These are phyloP conservation scores for Xylariaceae sp. DNA, from an alignment of 2,329 filamentous ascomycete species.

Conservation along the genomic window DNA sequence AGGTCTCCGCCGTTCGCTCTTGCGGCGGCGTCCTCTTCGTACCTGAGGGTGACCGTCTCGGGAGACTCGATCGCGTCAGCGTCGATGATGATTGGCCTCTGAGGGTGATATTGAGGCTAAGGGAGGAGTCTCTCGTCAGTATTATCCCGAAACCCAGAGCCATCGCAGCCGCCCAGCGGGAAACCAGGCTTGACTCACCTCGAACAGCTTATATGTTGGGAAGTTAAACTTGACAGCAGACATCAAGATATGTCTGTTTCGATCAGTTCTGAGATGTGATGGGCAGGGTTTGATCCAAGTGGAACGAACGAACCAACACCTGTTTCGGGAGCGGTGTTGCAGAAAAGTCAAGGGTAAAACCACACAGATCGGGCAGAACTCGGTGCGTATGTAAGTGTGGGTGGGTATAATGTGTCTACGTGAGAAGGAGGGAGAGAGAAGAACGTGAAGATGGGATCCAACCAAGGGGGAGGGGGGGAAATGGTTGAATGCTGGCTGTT, in stretches of 20 bases:
- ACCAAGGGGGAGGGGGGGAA: conserved; percentile 14
- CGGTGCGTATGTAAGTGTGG: conserved; percentile 18
- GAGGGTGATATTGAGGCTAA: conserved; percentile 59
- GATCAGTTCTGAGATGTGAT: conserved; percentile 23
- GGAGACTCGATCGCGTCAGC: conserved; percentile 61
- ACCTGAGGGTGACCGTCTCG: conserved; percentile 60
- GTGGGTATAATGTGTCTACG: conserved; percentile 25
- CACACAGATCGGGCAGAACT: background rate
- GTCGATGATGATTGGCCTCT: conserved; percentile 64
- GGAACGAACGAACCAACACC: conserved; percentile 40
- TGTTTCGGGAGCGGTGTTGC: conserved; percentile 46
- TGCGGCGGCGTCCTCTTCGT: conserved; percentile 61
- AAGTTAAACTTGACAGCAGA: conserved; percentile 63
- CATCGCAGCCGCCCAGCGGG: background rate
- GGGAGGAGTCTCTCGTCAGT: conserved; percentile 25
- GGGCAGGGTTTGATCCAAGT: conserved; percentile 41
- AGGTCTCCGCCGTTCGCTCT: conserved; percentile 59
- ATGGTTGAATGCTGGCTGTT: conserved; percentile 18
- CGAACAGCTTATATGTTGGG: conserved; percentile 62
- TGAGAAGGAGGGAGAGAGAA: conserved; percentile 15
- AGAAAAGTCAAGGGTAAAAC: conserved; percentile 25
- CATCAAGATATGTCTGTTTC: conserved; percentile 56
- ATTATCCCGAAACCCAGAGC: conserved; percentile 11
- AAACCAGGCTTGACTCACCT: conserved; percentile 55
- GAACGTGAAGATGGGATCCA: conserved; percentile 13